Conservation (phyloP, 2,329 filamentous ascomycete species). For the Bipolaris sorokiniana region DNA sequence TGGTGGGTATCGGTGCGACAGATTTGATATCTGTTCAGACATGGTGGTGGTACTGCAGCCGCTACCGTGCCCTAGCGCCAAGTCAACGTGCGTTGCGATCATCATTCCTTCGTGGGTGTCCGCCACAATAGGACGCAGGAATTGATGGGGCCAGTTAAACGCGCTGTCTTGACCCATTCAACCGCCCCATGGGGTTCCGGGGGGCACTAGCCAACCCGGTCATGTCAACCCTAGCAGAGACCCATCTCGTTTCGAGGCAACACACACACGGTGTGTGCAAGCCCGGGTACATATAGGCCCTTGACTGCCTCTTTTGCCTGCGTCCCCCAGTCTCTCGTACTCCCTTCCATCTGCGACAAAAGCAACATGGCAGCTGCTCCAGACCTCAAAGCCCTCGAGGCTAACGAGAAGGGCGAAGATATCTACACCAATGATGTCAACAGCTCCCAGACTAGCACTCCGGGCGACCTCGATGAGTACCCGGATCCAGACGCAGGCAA, state of each 20-base stretch:
- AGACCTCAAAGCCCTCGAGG: constrained; percentile 27
- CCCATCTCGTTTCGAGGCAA: constrained; percentile 16
- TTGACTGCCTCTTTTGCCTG: constrained; percentile 20
- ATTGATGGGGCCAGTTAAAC: constrained; percentile 34
- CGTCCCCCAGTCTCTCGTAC: constrained; percentile 26
- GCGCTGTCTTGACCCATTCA: constrained; percentile 39
- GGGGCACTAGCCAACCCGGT: constrained; percentile 28
- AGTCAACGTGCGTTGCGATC: constrained; percentile 9
- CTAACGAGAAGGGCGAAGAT: constrained; percentile 33
- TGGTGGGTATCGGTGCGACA: constrained; percentile 9
- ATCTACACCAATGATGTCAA: constrained; percentile 37
- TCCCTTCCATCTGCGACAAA: constrained; percentile 19
- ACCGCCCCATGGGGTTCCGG: constrained; percentile 46
- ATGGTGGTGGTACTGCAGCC: constrained; percentile 38
- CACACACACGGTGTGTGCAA: constrained; percentile 14
- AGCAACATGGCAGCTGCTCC: constrained; percentile 42
- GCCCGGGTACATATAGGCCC: constrained; percentile 42
- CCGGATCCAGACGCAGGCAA: constrained; percentile 46
- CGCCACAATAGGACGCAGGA: constrained; percentile 37
- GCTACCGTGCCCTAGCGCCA: constrained; percentile 14
- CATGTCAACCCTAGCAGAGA: constrained; percentile 16
- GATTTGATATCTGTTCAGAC: constrained; percentile 24
- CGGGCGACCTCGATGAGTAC: constrained; percentile 40
- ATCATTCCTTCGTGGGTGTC: constrained; percentile 12
- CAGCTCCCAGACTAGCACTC: constrained; percentile 33